Evolutionary conservation across 2,329 filamentous ascomycete genomes (phyloP), one percentile per base, ranked within the genome.

Genomic region (Trichoderma cornu-damae): DNA sequence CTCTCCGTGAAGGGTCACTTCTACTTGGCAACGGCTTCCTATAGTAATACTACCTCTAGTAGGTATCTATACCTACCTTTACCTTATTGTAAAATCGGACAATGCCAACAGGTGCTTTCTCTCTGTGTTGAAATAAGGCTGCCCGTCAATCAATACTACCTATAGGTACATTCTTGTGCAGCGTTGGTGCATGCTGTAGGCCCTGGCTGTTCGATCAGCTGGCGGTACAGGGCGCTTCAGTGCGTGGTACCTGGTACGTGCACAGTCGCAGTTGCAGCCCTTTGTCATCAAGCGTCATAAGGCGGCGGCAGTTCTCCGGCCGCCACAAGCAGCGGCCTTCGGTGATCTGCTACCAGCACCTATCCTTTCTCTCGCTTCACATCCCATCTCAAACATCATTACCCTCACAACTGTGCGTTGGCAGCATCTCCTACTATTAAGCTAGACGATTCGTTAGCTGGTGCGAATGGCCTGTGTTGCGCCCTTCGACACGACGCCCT

Each of bases 201-300:
- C n/a, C n/a, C n/a, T n/a, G n/a, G n/a, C n/a, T n/a, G n/a, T n/a
- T n/a, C n/a, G n/a, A n/a, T n/a, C n/a, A n/a, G n/a, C n/a, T n/a
- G n/a, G n/a, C n/a, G n/a, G n/a, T n/a, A n/a, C n/a, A n/a, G n/a
- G n/a, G n/a, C n/a, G n/a, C n/a, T n/a, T n/a, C n/a, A n/a, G n/a
- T n/a, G n/a, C 5, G 9, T 7, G 28, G 28, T 34, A 34, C 32
- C 32, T 2, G 12, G 32, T 38, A 38, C 35, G 28, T 7, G 28
- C 28, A 30, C 28, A n/a, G n/a, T n/a, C n/a, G n/a, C 28, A 7
- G 28, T 30, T 30, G 6, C 28, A 4, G 6, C 9, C 42, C 53
- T 57, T 57, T 57, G 53, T 57, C 53, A 57, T 57, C 53, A 40
- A 40, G 43, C 53, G 44, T 57, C 53, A 57, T 57, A 24, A 40